Evolutionary conservation across 805 yeast genomes (phyloP).

Genomic region (Ogataea glucozyma): DNA sequence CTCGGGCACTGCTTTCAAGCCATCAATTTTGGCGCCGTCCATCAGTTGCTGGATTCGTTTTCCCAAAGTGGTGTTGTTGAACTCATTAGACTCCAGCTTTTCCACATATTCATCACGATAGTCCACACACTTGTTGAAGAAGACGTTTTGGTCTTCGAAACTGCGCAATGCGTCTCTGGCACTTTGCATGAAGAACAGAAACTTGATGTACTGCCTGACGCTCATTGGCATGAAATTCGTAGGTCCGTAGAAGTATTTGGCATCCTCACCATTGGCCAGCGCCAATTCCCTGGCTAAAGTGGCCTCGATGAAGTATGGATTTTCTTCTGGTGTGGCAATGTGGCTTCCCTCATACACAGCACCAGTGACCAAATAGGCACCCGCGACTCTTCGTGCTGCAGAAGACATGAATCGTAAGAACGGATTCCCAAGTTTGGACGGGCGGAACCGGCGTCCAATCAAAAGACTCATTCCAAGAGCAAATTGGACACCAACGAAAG

Average conservation of each 20-base stretch:
- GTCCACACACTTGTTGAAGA: slow-evolving; percentile 11
- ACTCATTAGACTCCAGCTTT: background rate
- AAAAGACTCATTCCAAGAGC: slow-evolving; percentile 24
- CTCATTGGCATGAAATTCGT: slow-evolving; percentile 47
- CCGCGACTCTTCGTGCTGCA: slow-evolving; percentile 5
- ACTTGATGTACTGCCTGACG: slow-evolving; percentile 26
- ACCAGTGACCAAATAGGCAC: slow-evolving; percentile 22
- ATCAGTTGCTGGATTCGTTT: slow-evolving; percentile 11
- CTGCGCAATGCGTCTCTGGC: slow-evolving; percentile 12
- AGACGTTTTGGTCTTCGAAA: slow-evolving; percentile 17
- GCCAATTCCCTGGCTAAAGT: slow-evolving; percentile 30
- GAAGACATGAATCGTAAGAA: slow-evolving; percentile 1
- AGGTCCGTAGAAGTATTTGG: slow-evolving; percentile 54
- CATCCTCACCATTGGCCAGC: slow-evolving; percentile 39
- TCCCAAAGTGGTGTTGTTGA: slow-evolving; percentile 12
- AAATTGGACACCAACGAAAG: slow-evolving; percentile 30
- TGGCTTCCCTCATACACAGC: slow-evolving; percentile 21
- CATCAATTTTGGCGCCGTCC: slow-evolving; percentile 7
- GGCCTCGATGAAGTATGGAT: slow-evolving; percentile 33
- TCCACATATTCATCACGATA: slow-evolving; percentile 1
- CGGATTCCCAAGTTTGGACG: background rate
- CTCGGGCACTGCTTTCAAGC: slow-evolving; percentile 15
- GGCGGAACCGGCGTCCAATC: slow-evolving; percentile 9
- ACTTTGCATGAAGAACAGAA: slow-evolving; percentile 5
- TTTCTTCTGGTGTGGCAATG: slow-evolving; percentile 17